Base-by-base conservation (phyloP, 1,139 yeast genomes). In the Geotrichum aggregatum region DNA sequence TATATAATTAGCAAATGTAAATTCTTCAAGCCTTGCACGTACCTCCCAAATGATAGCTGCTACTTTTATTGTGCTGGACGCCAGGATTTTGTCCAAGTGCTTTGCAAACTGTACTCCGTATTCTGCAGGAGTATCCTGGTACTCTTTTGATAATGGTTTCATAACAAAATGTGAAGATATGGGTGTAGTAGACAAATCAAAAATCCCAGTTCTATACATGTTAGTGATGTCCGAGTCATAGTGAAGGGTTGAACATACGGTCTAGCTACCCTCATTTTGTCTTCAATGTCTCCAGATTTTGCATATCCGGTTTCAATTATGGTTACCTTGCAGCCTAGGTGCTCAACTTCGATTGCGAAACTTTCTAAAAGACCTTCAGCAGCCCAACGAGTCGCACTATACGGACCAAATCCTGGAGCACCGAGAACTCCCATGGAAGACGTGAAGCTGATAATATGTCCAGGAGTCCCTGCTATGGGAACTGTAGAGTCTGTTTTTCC, bases 401-500 rank as follows among this genome's bases (percentile, higher is more conserved):
- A 54, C 2, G 56, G 56, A 1, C 56, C 56, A 46, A 54, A 54
- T 14, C 56, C 56, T 13, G 56, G 56, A 1, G 54, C 52, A 13
- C 56, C 56, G 11, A 52, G 26, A 10, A 54, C 54, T n/a, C 53
- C 56, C 56, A 54, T 54, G 1, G 54, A 51, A 1, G 54, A 51
- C 10, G 54, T 51, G 18, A 54, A 54, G 14, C 49, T 45, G 11
- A 54, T 51, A 19, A 54, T 51, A 18, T 52, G 54, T 3, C 56
- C 56, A 2, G 54, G 54, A 7, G 48, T 42, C 3, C 47, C 38
- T 3, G 47, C 38, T 5, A 46, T 47, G 1, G 54, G 44, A 3
- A 36, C 47, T n/a, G 28, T 28, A 10, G 47, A 34, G 35, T 46
- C 34, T 8, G 28, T 24, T 8, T 34, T 35, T 11, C 30, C 44